Percentiles rank a stretch among this genome's conserved stretches.
Evolutionary conservation across 257 asterid species (phyloP).

Genomic region (Nicotiana undulata): DNA sequence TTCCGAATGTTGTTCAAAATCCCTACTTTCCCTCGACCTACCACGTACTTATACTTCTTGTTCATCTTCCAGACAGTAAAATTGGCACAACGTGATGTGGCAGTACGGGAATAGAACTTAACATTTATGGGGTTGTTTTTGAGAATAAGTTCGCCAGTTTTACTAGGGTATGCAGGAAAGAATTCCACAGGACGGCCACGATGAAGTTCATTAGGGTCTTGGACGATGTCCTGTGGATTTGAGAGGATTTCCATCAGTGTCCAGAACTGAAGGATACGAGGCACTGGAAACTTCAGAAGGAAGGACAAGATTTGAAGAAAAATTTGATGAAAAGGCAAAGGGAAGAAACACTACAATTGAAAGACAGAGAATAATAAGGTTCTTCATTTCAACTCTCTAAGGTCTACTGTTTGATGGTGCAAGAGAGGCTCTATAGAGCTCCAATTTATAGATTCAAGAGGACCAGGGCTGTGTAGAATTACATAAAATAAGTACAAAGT

Average conservation of each 20-base stretch:
- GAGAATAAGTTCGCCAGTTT: neutral
- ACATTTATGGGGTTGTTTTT: neutral
- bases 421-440: neutral
- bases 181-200: neutral
- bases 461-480: too few species aligned
- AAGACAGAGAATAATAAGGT: neutral
- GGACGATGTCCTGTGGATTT: neutral
- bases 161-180: neutral
- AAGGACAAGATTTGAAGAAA: neutral
- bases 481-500: too few species aligned
- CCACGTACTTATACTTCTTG: neutral
- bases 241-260: neutral
- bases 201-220: neutral
- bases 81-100: neutral
- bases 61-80: neutral
- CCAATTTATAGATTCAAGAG: neutral
- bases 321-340: neutral
- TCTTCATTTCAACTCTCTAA: neutral
- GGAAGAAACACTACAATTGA: neutral
- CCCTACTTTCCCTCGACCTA: neutral
- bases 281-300: neutral
- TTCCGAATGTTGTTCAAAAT: neutral
- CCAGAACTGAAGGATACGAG: neutral
- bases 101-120: neutral
- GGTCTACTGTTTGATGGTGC: neutral